Percentiles rank a stretch among this genome's conserved stretches.
Evolutionary conservation across 345 rosid species (phyloP).

Genomic region (Ricinus communis): DNA sequence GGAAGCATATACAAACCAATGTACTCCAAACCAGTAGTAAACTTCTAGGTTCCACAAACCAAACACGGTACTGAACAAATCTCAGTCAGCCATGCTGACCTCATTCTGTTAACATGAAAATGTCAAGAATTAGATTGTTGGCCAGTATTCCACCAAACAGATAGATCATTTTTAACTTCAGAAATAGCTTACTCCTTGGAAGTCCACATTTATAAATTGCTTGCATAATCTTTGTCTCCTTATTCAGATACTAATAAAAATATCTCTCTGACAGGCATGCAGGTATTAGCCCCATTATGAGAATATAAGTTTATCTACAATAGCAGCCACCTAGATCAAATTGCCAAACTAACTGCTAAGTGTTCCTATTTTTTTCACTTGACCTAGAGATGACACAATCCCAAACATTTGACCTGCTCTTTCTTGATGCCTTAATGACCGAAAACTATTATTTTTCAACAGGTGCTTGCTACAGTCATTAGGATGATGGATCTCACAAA

Average conservation of each 20-base stretch:
- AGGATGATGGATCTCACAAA: too few species aligned
- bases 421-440: not conserved
- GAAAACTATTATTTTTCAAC: too few species aligned
- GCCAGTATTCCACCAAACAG: not conserved
- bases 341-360: not conserved
- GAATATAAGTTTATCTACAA: too few species aligned
- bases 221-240: not conserved
- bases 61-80: not conserved
- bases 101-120: not conserved
- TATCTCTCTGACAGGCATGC: not conserved
- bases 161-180: not conserved
- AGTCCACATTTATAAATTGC: not conserved
- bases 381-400: not conserved
- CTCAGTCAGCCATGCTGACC: not conserved
- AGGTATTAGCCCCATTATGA: not conserved
- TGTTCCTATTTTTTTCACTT: not conserved
- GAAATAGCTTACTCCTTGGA: not conserved
- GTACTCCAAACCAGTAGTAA: not conserved
- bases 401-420: not conserved
- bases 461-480: too few species aligned
- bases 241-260: not conserved
- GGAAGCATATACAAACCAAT: not conserved
- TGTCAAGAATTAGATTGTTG: not conserved
- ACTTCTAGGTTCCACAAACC: not conserved
- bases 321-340: not conserved